Percentiles rank a stretch among this genome's conserved stretches.
phyloP scores from a whole-genome alignment of 768 basidiomycete species.

The Trametes punicea region DNA sequence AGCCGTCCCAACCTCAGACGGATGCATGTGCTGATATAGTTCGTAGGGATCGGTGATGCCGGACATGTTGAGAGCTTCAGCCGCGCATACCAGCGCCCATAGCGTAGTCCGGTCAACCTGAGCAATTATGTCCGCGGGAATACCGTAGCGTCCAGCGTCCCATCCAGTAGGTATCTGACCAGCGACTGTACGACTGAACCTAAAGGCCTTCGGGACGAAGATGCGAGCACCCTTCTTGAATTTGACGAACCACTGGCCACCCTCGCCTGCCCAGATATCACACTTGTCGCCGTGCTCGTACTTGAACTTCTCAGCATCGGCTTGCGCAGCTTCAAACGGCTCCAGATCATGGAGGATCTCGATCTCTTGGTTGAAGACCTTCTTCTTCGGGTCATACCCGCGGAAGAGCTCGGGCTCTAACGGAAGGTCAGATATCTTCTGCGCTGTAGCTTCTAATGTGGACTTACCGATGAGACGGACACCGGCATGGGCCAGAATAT shows the following conservation, averaged over 20 bases:
- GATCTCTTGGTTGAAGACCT: slow-evolving; percentile 95
- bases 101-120: slow-evolving; percentile 91
- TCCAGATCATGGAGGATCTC: slow-evolving; percentile 96
- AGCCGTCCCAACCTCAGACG: slow-evolving; percentile 91
- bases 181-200: slow-evolving; percentile 90
- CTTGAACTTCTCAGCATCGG: slow-evolving; percentile 94
- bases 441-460: neutral
- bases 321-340: slow-evolving; percentile 87
- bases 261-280: slow-evolving; percentile 89
- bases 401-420: slow-evolving; percentile 96
- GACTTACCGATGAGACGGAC: slow-evolving; percentile 87
- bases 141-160: slow-evolving; percentile 94
- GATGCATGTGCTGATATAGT: slow-evolving; percentile 94
- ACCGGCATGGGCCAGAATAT: slow-evolving; percentile 87
- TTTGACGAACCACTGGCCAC: slow-evolving; percentile 97
- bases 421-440: neutral
- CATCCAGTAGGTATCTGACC: slow-evolving; percentile 98
- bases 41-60: slow-evolving; percentile 99
- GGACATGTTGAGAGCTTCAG: slow-evolving; percentile 94
- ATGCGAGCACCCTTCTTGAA: slow-evolving; percentile 97
- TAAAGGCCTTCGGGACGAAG: slow-evolving; percentile 91
- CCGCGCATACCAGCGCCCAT: slow-evolving; percentile 92
- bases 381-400: slow-evolving; percentile 97
- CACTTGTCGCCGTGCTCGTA: slow-evolving; percentile 95
- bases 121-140: slow-evolving; percentile 92